Evolutionary conservation across 169 alveolate species (phyloP), one percentile per base, ranked within the genome.

Genomic region (Plasmodium yoelii): DNA sequence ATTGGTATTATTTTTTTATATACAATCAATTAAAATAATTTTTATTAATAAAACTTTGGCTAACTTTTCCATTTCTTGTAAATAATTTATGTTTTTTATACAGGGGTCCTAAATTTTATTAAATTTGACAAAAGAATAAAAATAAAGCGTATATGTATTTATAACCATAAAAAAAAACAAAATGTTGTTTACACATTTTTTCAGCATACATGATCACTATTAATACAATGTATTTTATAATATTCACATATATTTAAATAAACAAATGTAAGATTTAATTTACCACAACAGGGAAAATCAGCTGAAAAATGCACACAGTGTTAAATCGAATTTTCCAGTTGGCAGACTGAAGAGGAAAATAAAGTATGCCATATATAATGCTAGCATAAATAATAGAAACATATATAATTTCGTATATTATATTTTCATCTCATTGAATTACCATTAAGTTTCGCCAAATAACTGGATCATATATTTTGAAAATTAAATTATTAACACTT

Each of bases 291-390:
- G 90, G 90, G 49, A 67, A 82, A 22, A 82, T 82, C 26, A 67
- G 39, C 64, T 82, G 90, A 39, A 82, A 82, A 26, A 68, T 82
- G 51, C 90, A 82, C 4, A 72, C 59, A 3, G 86, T 82, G 51
- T 68, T 82, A 61, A 82, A 82, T 22, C 90, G 74, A 82, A 82
- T 70, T 82, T 82, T 82, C 90, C 90, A 82, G 26, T 82, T 82
- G 55, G 90, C 84, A 24, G 84, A 82, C 90, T 82, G 60, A 3
- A 15, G 3, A 18, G 42, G 42, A 3, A 34, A 34, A 5, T 34
- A 34, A 34, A 34, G 7, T 34, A 34, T 3, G 5, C 7, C 42
- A 34, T 3, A 34, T 34, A 34, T 4, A 34, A 34, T 5, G 5
- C 42, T 34, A 3, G 4, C 7, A 34, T 6, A 34, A 34, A 34